Base-by-base conservation (phyloP, 2,329 filamentous ascomycete species). In the Aspergillus neotritici region DNA sequence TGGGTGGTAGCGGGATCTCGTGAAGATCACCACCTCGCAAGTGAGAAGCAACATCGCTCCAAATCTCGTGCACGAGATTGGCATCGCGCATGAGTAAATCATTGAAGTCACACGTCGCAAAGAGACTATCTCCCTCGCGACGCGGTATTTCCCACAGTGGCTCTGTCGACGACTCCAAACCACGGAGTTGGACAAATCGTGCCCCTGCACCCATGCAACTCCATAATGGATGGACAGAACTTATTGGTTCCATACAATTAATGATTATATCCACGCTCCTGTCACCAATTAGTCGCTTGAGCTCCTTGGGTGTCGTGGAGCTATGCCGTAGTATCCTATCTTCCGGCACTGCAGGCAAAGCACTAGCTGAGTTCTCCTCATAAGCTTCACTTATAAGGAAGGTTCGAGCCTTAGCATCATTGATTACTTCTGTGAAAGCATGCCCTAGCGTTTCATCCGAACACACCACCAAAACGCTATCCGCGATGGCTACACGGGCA, bases 401-500 rank as follows among this genome's bases (percentile, higher is more conserved):
- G 0, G 56, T 10, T 0, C 47, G 13, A 6, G 45, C 44, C 10
- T 43, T 36, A 1, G 25, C 21, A 7, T 43, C 25, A 6, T 25
- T 29, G 31, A 45, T 53, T 2, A 62, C 7, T 13, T 57, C 50
- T 12, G 57, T 35, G 3, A 58, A 15, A 4, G 60, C 60, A 29
- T 54, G 53, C 1, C 57, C 58, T 6, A 44, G 38, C 28, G 46
- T 39, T n/a, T 46, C 55, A 15, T 41, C 50, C 4, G 57, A 60
- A 4, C 54, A 48, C 14, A 62, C 54, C 5, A 69, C 59, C 1
- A 69, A 38, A 4, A 68, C 41, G 2, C 31, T 48, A 31, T 66
- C 52, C 5, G 49, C 48, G 6, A 39, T 10, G 3, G 31, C 36
- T 6, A 57, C 15, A 4, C 37, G 34, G 5, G 54, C 53, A 7